phyloP scores from a whole-genome alignment of 2,329 filamentous ascomycete species.

The Fusarium sp. region DNA sequence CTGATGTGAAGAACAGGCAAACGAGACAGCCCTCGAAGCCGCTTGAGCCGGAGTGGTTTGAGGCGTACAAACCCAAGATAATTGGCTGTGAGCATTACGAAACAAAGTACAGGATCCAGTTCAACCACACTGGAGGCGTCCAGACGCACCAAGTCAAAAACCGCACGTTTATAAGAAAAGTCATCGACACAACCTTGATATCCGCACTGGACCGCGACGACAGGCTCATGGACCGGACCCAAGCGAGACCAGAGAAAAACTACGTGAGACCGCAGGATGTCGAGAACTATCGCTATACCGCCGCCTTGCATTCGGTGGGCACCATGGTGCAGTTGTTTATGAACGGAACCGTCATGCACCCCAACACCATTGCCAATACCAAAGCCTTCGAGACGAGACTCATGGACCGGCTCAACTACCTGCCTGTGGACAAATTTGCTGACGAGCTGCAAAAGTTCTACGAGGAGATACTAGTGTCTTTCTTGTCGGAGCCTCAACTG shows the following conservation, averaged over 20 bases:
- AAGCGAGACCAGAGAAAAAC: slow-evolving; percentile 31
- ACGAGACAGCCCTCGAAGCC: slow-evolving; percentile 27
- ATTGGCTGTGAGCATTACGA: slow-evolving; percentile 41
- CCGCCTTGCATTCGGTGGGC: slow-evolving; percentile 39
- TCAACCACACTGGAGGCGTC: slow-evolving; percentile 38
- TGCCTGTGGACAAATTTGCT: slow-evolving; percentile 31
- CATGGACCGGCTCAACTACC: slow-evolving; percentile 36
- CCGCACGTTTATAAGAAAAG: slow-evolving; percentile 27
- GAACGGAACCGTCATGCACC: slow-evolving; percentile 41
- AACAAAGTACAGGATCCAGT: slow-evolving; percentile 36
- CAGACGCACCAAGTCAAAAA: slow-evolving; percentile 31
- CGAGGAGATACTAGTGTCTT: slow-evolving; percentile 40
- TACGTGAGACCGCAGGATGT: slow-evolving; percentile 33
- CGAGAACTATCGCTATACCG: slow-evolving; percentile 32
- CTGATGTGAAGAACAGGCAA: slow-evolving; percentile 31
- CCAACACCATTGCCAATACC: slow-evolving; percentile 32
- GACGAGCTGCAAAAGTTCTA: slow-evolving; percentile 37
- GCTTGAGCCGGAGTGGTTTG: slow-evolving; percentile 24
- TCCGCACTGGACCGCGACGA: slow-evolving; percentile 23
- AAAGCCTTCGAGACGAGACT: slow-evolving; percentile 34
- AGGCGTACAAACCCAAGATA: slow-evolving; percentile 41
- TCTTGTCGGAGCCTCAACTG: slow-evolving; percentile 41
- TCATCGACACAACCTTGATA: slow-evolving; percentile 36
- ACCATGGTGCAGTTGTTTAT: slow-evolving; percentile 30
- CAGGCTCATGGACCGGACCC: slow-evolving; percentile 31